Evolutionary conservation across 2,329 filamentous ascomycete species (phyloP).

Genomic region (Colletotrichum karsti): DNA sequence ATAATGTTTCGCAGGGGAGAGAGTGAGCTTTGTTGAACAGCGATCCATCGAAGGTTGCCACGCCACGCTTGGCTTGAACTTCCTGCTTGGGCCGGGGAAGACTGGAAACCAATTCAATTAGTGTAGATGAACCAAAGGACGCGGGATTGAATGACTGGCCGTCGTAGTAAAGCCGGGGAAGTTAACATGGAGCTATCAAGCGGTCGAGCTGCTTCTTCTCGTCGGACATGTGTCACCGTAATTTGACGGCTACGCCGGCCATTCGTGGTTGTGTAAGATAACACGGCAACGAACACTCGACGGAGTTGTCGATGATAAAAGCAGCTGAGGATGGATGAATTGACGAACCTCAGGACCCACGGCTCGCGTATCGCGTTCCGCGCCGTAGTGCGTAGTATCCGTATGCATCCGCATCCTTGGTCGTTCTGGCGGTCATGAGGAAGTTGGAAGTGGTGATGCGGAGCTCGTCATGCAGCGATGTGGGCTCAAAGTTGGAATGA

Average conservation of each 20-base stretch:
- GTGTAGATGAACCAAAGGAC: no score
- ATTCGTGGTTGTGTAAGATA: not conserved
- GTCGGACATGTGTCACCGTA: conserved; percentile 7
- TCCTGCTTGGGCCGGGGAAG: not conserved
- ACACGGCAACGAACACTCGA: not conserved
- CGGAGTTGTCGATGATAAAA: not conserved
- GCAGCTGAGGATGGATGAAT: not conserved
- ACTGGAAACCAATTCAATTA: not conserved
- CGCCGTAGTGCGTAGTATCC: no score
- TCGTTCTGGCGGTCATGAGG: conserved; percentile 12
- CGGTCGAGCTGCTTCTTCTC: not conserved
- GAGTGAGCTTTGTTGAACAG: no score
- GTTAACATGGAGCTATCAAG: not conserved
- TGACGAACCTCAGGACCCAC: not conserved
- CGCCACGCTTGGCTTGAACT: no score
- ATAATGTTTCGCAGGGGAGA: no score
- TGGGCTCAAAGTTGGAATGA: not conserved
- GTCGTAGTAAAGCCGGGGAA: not conserved
- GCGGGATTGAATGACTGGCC: not conserved
- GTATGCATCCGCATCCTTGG: no score
- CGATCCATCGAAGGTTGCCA: no score
- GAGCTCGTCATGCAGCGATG: conserved; percentile 6
- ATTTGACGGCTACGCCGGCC: conserved; percentile 3
- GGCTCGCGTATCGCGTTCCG: not conserved
- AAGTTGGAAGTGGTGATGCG: conserved; percentile 1